Percentiles rank a stretch among this genome's conserved stretches.
These are phyloP conservation scores for Xanthoparmelia taractica DNA, from an alignment of 495 filamentous ascomycete species.

Conservation along the genomic window DNA sequence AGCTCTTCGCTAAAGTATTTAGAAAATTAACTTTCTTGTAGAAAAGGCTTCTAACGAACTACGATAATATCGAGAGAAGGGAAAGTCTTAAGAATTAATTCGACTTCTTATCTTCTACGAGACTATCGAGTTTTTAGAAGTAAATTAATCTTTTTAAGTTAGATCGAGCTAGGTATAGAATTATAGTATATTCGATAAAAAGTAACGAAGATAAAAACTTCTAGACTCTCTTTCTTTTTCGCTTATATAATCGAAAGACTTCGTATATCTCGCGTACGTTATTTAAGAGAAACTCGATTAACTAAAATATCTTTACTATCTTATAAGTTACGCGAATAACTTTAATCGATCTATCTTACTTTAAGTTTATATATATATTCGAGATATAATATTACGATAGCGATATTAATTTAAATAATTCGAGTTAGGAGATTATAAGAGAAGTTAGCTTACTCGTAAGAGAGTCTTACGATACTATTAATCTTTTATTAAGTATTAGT, in stretches of 20 bases:
- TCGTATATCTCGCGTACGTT: neutral
- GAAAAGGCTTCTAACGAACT: neutral
- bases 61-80: neutral
- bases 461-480: neutral
- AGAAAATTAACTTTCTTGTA: neutral
- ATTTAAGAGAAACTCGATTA: neutral
- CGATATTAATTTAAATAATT: neutral
- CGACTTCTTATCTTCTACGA: neutral
- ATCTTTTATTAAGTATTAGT: slow-evolving; percentile 7
- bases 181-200: slow-evolving; percentile 1
- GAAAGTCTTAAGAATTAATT: neutral
- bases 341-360: slow-evolving; percentile 1
- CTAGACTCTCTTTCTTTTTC: neutral
- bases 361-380: neutral
- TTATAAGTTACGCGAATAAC: slow-evolving; percentile 2
- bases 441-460: slow-evolving; percentile 4
- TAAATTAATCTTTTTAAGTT: slow-evolving; percentile 2
- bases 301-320: neutral
- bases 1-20: slow-evolving; percentile 29
- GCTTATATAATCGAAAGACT: slow-evolving; percentile 1
- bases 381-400: slow-evolving; percentile 1
- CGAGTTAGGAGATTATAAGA: neutral
- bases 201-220: neutral
- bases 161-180: slow-evolving; percentile 1
- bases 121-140: neutral